Evolutionary conservation across 352 stramenopile genomes (phyloP).

Genomic region (Phytophthora fragariae): DNA sequence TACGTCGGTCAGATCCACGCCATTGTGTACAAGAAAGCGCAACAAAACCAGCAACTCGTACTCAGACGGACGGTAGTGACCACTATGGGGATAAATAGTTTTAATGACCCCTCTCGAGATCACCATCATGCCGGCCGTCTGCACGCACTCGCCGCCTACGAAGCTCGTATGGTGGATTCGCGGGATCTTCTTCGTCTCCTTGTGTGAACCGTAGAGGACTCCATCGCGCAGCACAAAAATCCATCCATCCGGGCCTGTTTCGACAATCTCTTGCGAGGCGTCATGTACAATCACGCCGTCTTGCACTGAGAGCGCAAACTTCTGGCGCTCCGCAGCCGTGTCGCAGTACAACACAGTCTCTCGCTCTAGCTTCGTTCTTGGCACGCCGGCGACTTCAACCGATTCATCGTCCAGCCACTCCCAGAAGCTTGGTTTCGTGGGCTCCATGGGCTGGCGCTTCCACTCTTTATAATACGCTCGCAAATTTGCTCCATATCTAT

Average conservation of each 20-base stretch:
- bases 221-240: constrained; percentile 97
- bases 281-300: constrained; percentile 74
- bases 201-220: constrained; percentile 94
- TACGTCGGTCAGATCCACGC: constrained; percentile 91
- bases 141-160: constrained; percentile 96
- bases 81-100: constrained; percentile 97
- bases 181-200: constrained; percentile 93
- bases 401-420: constrained; percentile 90
- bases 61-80: constrained; percentile 97
- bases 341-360: constrained; percentile 97
- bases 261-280: constrained; percentile 76
- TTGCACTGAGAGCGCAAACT: constrained; percentile 88
- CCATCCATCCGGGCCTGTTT: constrained; percentile 94
- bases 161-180: constrained; percentile 98
- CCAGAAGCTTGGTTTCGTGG: constrained; percentile 85
- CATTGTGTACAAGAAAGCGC: constrained; percentile 92
- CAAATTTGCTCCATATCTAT: constrained; percentile 97
- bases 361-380: constrained; percentile 93
- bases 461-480: constrained; percentile 97
- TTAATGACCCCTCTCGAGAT: constrained; percentile 92
- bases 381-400: constrained; percentile 88
- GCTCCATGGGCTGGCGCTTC: constrained; percentile 84
- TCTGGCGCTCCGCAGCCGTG: constrained; percentile 87
- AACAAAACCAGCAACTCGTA: constrained; percentile 95
- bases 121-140: constrained; percentile 97